phyloP scores from a whole-genome alignment of 495 filamentous ascomycete species.

The Penicillium cataractarum region DNA sequence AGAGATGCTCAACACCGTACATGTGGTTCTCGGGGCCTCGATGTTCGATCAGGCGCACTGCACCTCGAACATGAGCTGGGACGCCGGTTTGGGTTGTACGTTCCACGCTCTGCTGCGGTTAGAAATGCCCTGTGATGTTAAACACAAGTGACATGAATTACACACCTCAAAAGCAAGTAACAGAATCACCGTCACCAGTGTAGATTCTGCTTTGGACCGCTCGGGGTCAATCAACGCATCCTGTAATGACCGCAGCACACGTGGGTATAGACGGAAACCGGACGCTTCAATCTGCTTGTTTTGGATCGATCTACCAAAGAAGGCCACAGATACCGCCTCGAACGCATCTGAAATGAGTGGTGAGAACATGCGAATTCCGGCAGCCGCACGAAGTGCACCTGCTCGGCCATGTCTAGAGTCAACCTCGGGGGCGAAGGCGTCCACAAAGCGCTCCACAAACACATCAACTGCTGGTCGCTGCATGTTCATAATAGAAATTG shows the following conservation, averaged over 20 bases:
- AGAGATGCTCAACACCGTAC: conserved; percentile 48
- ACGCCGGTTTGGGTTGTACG: conserved; percentile 42
- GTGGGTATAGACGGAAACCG: conserved; percentile 44
- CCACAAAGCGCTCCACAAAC: conserved; percentile 50
- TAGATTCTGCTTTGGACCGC: conserved; percentile 47
- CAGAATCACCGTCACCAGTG: conserved; percentile 47
- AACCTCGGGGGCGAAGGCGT: conserved; percentile 50
- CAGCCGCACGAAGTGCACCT: conserved; percentile 46
- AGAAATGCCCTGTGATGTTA: conserved; percentile 12
- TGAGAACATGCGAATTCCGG: conserved; percentile 49
- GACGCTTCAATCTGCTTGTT: conserved; percentile 43
- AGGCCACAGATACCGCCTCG: conserved; percentile 46
- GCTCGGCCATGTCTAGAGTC: conserved; percentile 44
- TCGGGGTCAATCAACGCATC: conserved; percentile 46
- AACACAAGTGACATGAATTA: background rate
- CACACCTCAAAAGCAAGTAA: conserved; percentile 49
- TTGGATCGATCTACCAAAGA: conserved; percentile 46
- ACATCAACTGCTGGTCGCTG: conserved; percentile 40
- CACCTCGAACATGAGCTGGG: conserved; percentile 45
- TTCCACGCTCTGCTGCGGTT: conserved; percentile 41
- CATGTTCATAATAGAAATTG: conserved; percentile 30
- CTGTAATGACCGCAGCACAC: conserved; percentile 44
- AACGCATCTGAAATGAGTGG: conserved; percentile 47
- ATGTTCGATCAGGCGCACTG: conserved; percentile 48
- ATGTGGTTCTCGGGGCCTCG: conserved; percentile 51